phyloP scores from a whole-genome alignment of 176 grass and related monocot genomes.

The Triticum turgidum region DNA sequence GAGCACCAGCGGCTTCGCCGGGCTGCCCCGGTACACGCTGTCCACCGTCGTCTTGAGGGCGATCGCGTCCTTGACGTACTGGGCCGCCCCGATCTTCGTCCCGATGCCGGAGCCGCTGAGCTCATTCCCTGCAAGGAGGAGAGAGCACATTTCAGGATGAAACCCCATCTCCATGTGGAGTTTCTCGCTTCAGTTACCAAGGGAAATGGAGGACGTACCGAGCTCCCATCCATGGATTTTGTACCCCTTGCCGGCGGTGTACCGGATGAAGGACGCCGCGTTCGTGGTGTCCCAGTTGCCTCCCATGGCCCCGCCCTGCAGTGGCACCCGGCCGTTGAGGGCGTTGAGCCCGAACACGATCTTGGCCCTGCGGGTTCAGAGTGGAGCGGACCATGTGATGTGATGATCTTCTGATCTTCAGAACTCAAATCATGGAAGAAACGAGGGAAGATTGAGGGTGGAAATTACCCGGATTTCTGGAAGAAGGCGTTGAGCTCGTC shows the following conservation, averaged over 20 bases:
- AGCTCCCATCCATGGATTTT: conserved; percentile 89
- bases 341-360: conserved; percentile 86
- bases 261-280: conserved; percentile 68
- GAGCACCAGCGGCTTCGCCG: conserved; percentile 66
- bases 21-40: conserved; percentile 33
- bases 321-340: conserved; percentile 56
- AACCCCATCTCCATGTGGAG: neutral
- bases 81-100: conserved; percentile 44
- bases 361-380: conserved; percentile 38
- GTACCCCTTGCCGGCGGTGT: conserved; percentile 67
- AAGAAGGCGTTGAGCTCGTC: conserved; percentile 85
- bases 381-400: neutral
- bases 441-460: neutral
- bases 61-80: conserved; percentile 72
- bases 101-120: conserved; percentile 71
- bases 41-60: conserved; percentile 55
- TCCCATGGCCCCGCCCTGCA: conserved; percentile 64
- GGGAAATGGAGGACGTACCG: conserved; percentile 39
- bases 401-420: neutral
- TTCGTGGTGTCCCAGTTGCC: conserved; percentile 87
- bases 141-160: neutral
- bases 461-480: conserved; percentile 48
- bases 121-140: conserved; percentile 71
- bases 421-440: neutral
- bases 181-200: neutral